These are phyloP conservation scores for Acanthamoeba royreba DNA, from an alignment of 208 protist genomes.

Conservation along the genomic window DNA sequence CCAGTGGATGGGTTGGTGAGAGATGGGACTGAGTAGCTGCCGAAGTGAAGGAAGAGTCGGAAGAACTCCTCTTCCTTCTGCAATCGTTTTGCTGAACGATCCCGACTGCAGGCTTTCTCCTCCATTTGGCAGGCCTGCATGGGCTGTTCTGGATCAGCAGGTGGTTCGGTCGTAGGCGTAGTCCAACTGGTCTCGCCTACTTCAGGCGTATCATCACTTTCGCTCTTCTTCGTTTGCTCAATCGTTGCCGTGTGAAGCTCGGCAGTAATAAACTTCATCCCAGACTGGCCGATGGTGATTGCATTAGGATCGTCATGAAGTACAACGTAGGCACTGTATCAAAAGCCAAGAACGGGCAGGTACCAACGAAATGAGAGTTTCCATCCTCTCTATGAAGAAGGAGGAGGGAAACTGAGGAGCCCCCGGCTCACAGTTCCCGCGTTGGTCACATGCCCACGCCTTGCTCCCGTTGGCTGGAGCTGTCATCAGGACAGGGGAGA, in stretches of 20 bases:
- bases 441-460: neutral
- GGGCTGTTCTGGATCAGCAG: too few species aligned
- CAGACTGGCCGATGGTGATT: neutral
- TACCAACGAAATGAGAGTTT: slow-evolving; percentile 5
- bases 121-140: too few species aligned
- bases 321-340: neutral
- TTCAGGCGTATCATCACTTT: neutral
- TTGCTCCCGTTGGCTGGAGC: neutral
- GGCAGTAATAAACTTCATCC: neutral
- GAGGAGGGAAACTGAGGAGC: neutral
- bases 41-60: slow-evolving; percentile 12
- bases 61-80: slow-evolving; percentile 12
- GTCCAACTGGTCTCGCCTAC: neutral
- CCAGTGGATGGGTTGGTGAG: neutral
- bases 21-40: neutral
- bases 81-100: neutral
- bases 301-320: neutral
- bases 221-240: neutral
- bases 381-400: slow-evolving; percentile 19
- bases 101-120: too few species aligned
- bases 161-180: neutral
- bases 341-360: neutral
- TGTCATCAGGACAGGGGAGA: too few species aligned
- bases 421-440: neutral
- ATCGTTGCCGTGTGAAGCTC: slow-evolving; percentile 15